Evolutionary conservation across 441 rosid species (phyloP).

Genomic region (Pelargonium myrrhifolium): DNA sequence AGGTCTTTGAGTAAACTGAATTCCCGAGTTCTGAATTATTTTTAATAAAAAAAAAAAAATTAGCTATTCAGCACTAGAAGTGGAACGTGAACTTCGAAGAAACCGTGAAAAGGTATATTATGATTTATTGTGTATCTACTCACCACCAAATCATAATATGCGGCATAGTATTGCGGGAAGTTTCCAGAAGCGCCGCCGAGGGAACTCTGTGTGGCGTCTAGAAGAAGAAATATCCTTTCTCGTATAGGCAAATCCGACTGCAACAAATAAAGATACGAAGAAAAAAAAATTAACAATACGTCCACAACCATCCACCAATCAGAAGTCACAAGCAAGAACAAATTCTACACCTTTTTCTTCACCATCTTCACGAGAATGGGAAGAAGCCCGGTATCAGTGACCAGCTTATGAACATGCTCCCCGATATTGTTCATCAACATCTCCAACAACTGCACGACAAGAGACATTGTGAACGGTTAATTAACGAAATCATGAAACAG

Average conservation of each 20-base stretch:
- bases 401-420: constrained; percentile 67
- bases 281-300: not conserved
- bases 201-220: constrained; percentile 94
- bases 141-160: constrained; percentile 93
- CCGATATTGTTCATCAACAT: constrained; percentile 96
- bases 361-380: constrained; percentile 85
- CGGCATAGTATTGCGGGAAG: constrained; percentile 78
- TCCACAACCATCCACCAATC: constrained; percentile 7
- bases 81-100: not conserved
- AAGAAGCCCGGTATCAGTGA: constrained; percentile 65
- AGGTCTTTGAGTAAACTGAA: constrained; percentile 71
- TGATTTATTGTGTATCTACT: no score
- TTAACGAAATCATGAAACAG: constrained; percentile 13
- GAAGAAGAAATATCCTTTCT: constrained; percentile 90
- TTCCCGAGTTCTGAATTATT: constrained; percentile 62
- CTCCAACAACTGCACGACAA: constrained; percentile 69
- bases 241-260: constrained; percentile 86
- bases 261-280: constrained; percentile 19
- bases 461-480: not conserved
- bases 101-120: no score
- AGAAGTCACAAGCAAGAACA: constrained; percentile 12
- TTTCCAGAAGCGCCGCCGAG: constrained; percentile 88
- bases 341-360: constrained; percentile 77
- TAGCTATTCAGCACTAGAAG: not conserved
- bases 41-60: not conserved